These are phyloP conservation scores for Ramichloridium luteum DNA, from an alignment of 2,329 filamentous ascomycete species.

Conservation along the genomic window DNA sequence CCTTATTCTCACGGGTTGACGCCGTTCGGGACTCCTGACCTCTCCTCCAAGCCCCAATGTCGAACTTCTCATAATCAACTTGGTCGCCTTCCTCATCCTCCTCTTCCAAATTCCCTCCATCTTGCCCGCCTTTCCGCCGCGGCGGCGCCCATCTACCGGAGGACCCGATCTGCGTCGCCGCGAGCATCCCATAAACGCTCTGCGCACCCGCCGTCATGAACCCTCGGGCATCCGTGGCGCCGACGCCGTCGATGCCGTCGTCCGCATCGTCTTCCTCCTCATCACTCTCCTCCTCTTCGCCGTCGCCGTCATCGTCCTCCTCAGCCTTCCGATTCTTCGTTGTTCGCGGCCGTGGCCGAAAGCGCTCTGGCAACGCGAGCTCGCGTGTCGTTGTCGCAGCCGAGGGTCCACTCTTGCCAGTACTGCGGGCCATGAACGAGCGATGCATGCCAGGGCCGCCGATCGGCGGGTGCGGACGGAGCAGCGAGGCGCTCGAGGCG, in stretches of 20 bases:
- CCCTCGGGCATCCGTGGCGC: too few relatives aligned
- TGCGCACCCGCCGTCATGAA: too few relatives aligned
- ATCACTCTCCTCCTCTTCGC: conserved; percentile 14
- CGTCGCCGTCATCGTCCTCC: conserved; percentile 12
- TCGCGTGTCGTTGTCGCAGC: too few relatives aligned
- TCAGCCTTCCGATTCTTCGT: conserved; percentile 11
- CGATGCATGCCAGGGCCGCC: too few relatives aligned
- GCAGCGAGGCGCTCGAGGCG: too few relatives aligned
- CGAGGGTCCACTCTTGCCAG: too few relatives aligned
- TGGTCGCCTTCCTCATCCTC: background rate
- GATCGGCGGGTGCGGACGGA: too few relatives aligned
- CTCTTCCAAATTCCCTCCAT: background rate
- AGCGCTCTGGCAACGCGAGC: conserved; percentile 8
- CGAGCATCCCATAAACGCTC: conserved; percentile 85
- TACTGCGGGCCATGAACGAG: too few relatives aligned
- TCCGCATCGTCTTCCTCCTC: conserved; percentile 44
- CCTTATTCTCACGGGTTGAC: too few relatives aligned
- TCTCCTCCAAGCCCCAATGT: background rate
- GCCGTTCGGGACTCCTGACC: too few relatives aligned
- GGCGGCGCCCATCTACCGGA: background rate
- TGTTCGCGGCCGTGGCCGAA: conserved; percentile 6
- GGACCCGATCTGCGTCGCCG: conserved; percentile 60
- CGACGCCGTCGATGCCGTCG: conserved; percentile 34
- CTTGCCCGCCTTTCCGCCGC: background rate
- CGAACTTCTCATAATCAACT: background rate